These are phyloP conservation scores for Acorus gramineus DNA, from an alignment of 106 monocot species.

Conservation along the genomic window DNA sequence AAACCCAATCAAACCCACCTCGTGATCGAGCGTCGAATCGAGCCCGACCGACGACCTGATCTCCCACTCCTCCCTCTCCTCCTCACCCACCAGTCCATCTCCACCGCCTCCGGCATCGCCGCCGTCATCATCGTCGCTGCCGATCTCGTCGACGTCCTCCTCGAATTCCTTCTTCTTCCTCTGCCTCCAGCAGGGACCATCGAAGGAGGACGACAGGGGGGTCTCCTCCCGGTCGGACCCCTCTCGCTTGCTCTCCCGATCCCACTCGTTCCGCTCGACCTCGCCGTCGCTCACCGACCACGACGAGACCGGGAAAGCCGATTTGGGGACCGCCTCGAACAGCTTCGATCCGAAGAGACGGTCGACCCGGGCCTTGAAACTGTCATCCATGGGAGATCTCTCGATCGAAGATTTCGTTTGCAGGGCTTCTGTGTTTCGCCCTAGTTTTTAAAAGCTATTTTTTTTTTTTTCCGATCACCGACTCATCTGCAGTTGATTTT, in stretches of 20 bases:
- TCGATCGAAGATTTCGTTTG: too few relatives aligned
- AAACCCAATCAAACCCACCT: slow-evolving; percentile 12
- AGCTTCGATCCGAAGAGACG: slow-evolving; percentile 77
- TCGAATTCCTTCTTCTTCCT: slow-evolving; percentile 11
- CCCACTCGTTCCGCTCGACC: slow-evolving; percentile 75
- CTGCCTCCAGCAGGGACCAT: slow-evolving; percentile 17
- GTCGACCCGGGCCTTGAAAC: slow-evolving; percentile 84
- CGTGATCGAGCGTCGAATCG: slow-evolving; percentile 35
- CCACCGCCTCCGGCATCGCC: slow-evolving; percentile 9
- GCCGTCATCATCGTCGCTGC: not conserved
- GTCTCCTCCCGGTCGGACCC: slow-evolving; percentile 37
- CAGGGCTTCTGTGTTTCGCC: too few relatives aligned
- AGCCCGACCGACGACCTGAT: slow-evolving; percentile 45
- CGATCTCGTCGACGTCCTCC: slow-evolving; percentile 4
- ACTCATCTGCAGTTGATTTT: too few relatives aligned
- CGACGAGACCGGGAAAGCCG: slow-evolving; percentile 57
- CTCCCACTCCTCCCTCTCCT: slow-evolving; percentile 39
- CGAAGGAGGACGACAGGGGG: slow-evolving; percentile 60
- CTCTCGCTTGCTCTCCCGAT: slow-evolving; percentile 30
- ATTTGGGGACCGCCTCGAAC: slow-evolving; percentile 63
- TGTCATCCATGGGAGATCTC: slow-evolving; percentile 33
- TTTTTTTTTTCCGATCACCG: too few relatives aligned
- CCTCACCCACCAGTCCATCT: slow-evolving; percentile 3
- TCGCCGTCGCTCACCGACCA: slow-evolving; percentile 89
- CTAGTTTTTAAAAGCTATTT: too few relatives aligned